Conservation (phyloP, 2,329 filamentous ascomycete species). For the Monosporascus sp. region DNA sequence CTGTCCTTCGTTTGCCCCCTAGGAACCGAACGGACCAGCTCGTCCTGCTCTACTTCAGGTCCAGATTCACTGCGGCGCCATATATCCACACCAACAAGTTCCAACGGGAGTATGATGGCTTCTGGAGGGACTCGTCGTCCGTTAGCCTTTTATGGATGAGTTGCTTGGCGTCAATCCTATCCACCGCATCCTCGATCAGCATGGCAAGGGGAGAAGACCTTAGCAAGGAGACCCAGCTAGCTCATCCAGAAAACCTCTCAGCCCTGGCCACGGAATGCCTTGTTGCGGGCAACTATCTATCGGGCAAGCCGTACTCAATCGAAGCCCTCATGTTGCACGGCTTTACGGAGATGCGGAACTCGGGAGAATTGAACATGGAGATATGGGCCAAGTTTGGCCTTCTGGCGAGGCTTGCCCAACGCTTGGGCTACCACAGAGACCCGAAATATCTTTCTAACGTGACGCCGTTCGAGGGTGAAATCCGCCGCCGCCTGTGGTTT, state of each 20-base stretch:
- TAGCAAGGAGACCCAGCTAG: conserved; percentile 17
- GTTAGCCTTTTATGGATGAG: conserved; percentile 45
- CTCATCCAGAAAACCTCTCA: conserved; percentile 27
- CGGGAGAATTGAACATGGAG: conserved; percentile 36
- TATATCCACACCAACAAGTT: conserved; percentile 38
- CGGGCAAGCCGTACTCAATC: conserved; percentile 39
- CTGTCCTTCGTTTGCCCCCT: conserved; percentile 25
- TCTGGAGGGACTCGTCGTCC: conserved; percentile 37
- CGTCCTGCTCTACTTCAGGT: conserved; percentile 29
- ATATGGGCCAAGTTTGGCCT: conserved; percentile 45
- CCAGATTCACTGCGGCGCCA: conserved; percentile 27
- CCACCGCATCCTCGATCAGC: conserved; percentile 33
- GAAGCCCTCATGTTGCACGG: conserved; percentile 44
- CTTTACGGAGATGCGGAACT: conserved; percentile 37
- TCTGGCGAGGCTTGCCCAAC: conserved; percentile 43
- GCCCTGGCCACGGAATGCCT: conserved; percentile 41
- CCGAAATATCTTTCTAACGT: conserved; percentile 36
- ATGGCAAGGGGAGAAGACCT: conserved; percentile 23
- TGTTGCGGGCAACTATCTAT: conserved; percentile 41
- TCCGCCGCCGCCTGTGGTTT: conserved; percentile 46
- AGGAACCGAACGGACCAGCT: conserved; percentile 26
- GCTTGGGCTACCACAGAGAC: conserved; percentile 48
- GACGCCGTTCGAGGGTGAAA: conserved; percentile 45
- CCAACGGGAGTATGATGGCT: conserved; percentile 41
- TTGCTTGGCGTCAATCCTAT: conserved; percentile 43